phyloP scores from a whole-genome alignment of 352 stramenopile species.

The Pythium biforme region DNA sequence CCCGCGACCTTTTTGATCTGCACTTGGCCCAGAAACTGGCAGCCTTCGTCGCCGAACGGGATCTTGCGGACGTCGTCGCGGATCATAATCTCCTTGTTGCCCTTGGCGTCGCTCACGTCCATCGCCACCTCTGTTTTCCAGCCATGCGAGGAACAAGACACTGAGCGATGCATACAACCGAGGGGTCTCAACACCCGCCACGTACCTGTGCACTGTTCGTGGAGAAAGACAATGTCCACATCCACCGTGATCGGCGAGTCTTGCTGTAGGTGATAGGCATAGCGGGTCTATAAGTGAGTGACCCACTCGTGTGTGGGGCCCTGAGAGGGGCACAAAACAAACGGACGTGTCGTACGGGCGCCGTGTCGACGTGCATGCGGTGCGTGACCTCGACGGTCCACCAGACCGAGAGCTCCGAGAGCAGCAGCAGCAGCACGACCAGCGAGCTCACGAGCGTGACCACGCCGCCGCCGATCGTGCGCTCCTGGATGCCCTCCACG shows the following conservation, averaged over 20 bases:
- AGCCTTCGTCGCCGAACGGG: slow-evolving; percentile 64
- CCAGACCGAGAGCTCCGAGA: slow-evolving; percentile 85
- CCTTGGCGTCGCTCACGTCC: slow-evolving; percentile 84
- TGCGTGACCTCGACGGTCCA: slow-evolving; percentile 82
- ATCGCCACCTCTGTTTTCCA: slow-evolving; percentile 78
- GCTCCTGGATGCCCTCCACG: slow-evolving; percentile 88
- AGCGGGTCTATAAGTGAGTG: neutral
- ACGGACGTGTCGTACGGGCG: slow-evolving; percentile 47
- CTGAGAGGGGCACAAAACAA: neutral
- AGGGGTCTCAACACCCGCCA: too few relatives aligned
- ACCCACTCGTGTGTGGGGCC: neutral
- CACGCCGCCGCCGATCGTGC: slow-evolving; percentile 77
- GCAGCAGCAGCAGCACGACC: slow-evolving; percentile 69
- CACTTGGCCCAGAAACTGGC: slow-evolving; percentile 64
- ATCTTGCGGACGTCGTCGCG: slow-evolving; percentile 61
- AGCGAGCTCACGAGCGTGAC: slow-evolving; percentile 81
- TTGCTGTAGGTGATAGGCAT: slow-evolving; percentile 48
- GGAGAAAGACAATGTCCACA: slow-evolving; percentile 81
- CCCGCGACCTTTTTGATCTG: slow-evolving; percentile 82
- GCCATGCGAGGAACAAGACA: too few relatives aligned
- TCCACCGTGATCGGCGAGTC: slow-evolving; percentile 75
- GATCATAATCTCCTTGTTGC: slow-evolving; percentile 81
- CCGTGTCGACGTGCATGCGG: slow-evolving; percentile 87
- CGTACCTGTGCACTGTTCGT: slow-evolving; percentile 71
- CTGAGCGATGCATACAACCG: too few relatives aligned